Evolutionary conservation across 2,329 filamentous ascomycete species (phyloP), one percentile per base, ranked within the genome.

Genomic region (Pseudogymnoascus sp.): DNA sequence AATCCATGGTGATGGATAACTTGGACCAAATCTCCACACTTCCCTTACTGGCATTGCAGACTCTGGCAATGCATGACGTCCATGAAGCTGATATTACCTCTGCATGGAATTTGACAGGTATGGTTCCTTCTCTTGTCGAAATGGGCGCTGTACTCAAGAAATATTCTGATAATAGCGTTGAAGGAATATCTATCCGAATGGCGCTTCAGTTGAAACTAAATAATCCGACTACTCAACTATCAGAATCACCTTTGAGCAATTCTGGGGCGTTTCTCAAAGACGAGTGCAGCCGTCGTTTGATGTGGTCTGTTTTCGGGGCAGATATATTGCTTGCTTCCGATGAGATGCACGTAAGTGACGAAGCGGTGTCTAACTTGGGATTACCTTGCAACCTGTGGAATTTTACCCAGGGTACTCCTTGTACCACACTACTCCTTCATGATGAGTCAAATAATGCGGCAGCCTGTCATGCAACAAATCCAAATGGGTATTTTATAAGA

Each of bases 101-200:
- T 33, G 60, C 60, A 31, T 62, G 60, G 60, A 62, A 62, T 62
- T 44, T 62, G 44, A 40, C 44, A n/a, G 60, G 60, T 62, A 60
- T n/a, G 17, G 7, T 60, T 42, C 35, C n/a, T 44, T 3, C 15
- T 42, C 11, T 26, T 44, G 23, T 56, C n/a, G 3, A 19, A 19
- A 1, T 13, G 31, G 10, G 17, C 29, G 15, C 26, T 19, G 5
- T 19, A 33, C n/a, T 4, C n/a, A 1, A 42, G 33, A 19, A 19
- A 42, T 19, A 4, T 60, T 5, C 35, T 38, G 5, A 38, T 11
- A 9, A 38, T 60, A 42, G n/a, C 6, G 33, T 5, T 62, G 15
- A 10, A 62, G 60, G 60, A 26, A 53, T 62, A 40, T 62, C 60
- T 21, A 62, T 62, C n/a, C 60, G 60, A 29, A 62, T 62, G 60